Percentiles rank a stretch among this genome's conserved stretches.
Conservation (phyloP, 441 rosid genomes). For the Croton laevigatus region DNA sequence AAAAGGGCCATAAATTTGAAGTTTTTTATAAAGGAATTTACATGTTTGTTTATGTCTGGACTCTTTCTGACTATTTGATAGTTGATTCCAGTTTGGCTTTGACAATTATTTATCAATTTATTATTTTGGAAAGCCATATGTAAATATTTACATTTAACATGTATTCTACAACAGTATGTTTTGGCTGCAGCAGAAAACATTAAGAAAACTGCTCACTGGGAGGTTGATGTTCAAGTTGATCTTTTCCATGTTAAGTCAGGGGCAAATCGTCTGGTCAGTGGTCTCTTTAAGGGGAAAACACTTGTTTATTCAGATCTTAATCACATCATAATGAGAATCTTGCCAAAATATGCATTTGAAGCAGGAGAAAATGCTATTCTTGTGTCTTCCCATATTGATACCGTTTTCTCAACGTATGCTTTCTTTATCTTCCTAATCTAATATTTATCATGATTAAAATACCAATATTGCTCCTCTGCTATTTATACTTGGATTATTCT, state of each 20-base stretch:
- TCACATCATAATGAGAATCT: constrained; percentile 65
- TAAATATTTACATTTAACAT: constrained; percentile 25
- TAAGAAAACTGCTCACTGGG: constrained; percentile 75
- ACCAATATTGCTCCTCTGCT: not conserved
- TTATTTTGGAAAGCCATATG: constrained; percentile 15
- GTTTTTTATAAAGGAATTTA: not conserved
- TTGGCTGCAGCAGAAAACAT: constrained; percentile 61
- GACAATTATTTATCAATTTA: not conserved
- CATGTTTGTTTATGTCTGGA: not conserved
- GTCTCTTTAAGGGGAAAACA: constrained; percentile 73
- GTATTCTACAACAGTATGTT: constrained; percentile 58
- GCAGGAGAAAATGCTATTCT: constrained; percentile 80
- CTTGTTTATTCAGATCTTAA: constrained; percentile 78
- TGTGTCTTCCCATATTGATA: constrained; percentile 91
- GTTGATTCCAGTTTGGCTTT: not conserved
- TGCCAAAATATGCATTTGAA: constrained; percentile 75
- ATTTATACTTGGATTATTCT: constrained; percentile 6
- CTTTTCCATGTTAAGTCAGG: constrained; percentile 62
- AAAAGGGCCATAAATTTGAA: not conserved
- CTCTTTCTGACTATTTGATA: not conserved
- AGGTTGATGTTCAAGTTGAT: constrained; percentile 85
- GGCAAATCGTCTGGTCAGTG: constrained; percentile 59
- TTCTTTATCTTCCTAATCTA: too few species aligned
- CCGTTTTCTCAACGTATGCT: constrained; percentile 83
- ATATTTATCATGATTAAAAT: constrained; percentile 1